These are phyloP conservation scores for Fusarium sp. DNA, from an alignment of 2,329 filamentous ascomycete genomes.

Conservation along the genomic window DNA sequence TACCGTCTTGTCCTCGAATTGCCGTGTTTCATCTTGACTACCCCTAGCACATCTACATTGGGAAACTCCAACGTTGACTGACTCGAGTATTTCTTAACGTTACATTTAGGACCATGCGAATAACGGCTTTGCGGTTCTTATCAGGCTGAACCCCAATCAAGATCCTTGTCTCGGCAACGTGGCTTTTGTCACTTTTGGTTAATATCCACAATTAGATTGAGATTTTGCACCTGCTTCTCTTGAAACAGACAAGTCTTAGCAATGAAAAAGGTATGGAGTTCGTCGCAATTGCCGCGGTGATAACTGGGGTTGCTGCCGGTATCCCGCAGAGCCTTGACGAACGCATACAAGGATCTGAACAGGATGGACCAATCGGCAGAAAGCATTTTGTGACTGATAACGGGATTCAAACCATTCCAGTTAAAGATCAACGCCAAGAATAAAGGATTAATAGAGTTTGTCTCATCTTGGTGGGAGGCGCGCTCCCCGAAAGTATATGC, in stretches of 20 bases:
- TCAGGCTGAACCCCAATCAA: background rate
- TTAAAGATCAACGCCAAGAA: slow-evolving; percentile 4
- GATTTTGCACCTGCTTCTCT: background rate
- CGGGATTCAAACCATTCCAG: background rate
- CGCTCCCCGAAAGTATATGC: slow-evolving; percentile 3
- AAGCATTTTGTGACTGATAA: background rate
- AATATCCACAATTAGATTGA: background rate
- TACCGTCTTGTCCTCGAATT: background rate
- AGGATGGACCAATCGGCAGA: background rate
- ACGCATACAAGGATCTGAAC: background rate
- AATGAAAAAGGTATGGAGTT: background rate
- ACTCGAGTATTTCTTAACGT: background rate
- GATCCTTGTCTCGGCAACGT: background rate
- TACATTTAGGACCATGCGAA: background rate
- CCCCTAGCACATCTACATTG: background rate
- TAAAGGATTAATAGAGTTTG: background rate
- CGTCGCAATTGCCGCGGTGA: background rate
- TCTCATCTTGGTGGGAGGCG: background rate
- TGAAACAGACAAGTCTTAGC: background rate
- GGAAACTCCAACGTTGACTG: background rate
- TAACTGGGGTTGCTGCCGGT: background rate
- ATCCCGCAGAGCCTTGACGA: background rate
- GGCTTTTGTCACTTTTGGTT: background rate
- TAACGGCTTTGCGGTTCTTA: background rate
- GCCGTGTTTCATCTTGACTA: background rate